phyloP scores from a whole-genome alignment of 371 early-diverging fungal species.

The Blastocladiella emersonii region DNA sequence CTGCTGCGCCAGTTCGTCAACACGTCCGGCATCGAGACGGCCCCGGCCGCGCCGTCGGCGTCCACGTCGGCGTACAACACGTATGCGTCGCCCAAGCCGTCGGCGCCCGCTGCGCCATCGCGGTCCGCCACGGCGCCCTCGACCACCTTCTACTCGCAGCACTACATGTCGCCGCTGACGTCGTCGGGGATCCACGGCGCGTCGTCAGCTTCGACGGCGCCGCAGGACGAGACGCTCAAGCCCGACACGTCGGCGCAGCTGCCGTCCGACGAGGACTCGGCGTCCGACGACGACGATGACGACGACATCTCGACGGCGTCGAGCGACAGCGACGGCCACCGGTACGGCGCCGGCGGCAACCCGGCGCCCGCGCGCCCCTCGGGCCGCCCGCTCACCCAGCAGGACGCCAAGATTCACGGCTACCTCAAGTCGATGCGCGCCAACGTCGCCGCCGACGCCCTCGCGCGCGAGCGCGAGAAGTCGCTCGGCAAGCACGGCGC shows the following conservation, averaged over 20 bases:
- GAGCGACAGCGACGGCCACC: background rate
- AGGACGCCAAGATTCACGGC: constrained; percentile 1
- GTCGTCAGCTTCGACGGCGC: background rate
- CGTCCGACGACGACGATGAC: background rate
- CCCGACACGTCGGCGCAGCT: background rate
- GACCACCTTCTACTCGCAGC: background rate
- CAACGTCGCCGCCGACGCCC: background rate
- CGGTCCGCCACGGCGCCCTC: background rate
- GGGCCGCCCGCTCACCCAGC: background rate
- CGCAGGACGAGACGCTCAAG: background rate
- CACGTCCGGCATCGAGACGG: background rate
- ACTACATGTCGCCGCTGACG: too few species aligned
- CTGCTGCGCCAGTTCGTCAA: background rate
- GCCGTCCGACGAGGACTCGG: background rate
- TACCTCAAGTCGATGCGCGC: constrained; percentile 2
- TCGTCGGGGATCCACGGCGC: background rate
- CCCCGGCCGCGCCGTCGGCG: background rate
- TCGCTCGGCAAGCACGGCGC: background rate
- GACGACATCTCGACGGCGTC: background rate
- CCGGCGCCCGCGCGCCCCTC: background rate
- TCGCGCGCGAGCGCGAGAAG: background rate
- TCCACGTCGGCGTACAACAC: background rate
- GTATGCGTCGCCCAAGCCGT: background rate
- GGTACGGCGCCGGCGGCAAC: background rate
- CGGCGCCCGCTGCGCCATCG: background rate